Base-by-base conservation (phyloP, 1,284 basidiomycete species). In the Thecaphora thlaspeos region DNA sequence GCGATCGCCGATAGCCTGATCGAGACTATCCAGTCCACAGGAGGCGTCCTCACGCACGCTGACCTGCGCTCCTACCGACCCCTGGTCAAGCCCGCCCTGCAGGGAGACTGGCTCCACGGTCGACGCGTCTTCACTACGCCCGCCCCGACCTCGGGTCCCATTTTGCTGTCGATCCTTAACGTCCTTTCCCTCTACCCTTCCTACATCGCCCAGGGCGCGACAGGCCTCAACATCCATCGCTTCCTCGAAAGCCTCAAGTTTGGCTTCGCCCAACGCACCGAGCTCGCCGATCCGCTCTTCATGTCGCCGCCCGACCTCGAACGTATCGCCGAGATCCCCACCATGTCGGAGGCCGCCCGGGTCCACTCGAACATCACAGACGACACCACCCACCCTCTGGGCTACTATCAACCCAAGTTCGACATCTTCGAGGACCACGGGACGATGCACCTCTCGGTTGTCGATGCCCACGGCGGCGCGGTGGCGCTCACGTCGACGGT, bases 51-150 rank as follows among this genome's bases (percentile, higher is more conserved):
- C 64, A 84, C 88, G 0, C 80, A 84, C 51, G 80, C 81, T 46
- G 91, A 94, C 78, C 78, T 94, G 26, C 81, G 81, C 46, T 80
- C 80, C 17, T 98, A 93, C 79, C 76, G 80, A 26, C 86, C 88
- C 22, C 45, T 60, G 1, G 84, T 90, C n/a, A 80, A 83, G 50
- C 85, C 81, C 30, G 89, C 94, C 4, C 80, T 95, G 38, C 76
- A 86, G 70, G 88, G 89, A 4, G 85, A 83, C 0, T 97, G 90
- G 79, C 92, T 46, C 76, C 82, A 82, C 23, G 86, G 86, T 40
- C 84, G 85, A 68, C 89, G 84, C 54, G 82, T 97, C 22, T 95
- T 90, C 79, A 91, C 90, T 0, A 85, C 88, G 0, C 53, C 84
- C 85, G 76, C 76, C 3, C 78, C 78, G 2, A 75, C 74, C 18